These are phyloP conservation scores for Gyromitra esculenta DNA, from an alignment of 2,329 filamentous ascomycete species.

Conservation along the genomic window DNA sequence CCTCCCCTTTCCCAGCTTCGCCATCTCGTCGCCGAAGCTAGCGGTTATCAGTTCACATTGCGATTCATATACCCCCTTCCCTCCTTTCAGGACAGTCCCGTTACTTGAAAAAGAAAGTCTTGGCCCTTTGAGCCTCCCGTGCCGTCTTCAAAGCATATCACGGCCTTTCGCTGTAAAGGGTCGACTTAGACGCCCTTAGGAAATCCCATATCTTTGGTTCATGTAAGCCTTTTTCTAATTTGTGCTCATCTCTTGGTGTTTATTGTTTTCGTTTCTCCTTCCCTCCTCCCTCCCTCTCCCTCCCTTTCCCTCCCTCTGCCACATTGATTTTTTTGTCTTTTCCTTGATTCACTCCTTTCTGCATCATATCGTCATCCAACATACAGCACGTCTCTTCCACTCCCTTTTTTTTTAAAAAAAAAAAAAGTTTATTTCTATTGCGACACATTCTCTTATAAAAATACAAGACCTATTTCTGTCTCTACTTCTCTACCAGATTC, in stretches of 20 bases:
- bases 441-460: slow-evolving; percentile 4
- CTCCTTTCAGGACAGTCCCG: slow-evolving; percentile 20
- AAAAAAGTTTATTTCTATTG: background rate
- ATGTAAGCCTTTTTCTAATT: slow-evolving; percentile 42
- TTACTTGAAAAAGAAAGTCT: slow-evolving; percentile 38
- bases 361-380: slow-evolving; percentile 25
- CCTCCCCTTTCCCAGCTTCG: slow-evolving; percentile 13
- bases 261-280: background rate
- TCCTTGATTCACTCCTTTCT: slow-evolving; percentile 39
- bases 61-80: slow-evolving; percentile 34
- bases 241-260: slow-evolving; percentile 4
- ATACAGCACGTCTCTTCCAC: slow-evolving; percentile 9
- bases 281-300: background rate
- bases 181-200: slow-evolving; percentile 24
- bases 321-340: slow-evolving; percentile 4
- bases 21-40: slow-evolving; percentile 27
- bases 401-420: background rate
- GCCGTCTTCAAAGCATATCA: slow-evolving; percentile 22
- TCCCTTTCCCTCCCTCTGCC: background rate
- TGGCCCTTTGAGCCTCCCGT: slow-evolving; percentile 23
- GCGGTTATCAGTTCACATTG: slow-evolving; percentile 42
- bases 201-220: slow-evolving; percentile 43
- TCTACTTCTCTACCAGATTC: slow-evolving; percentile 7
- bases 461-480: slow-evolving; percentile 29
- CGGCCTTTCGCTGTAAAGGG: slow-evolving; percentile 27